Percentiles rank a stretch among this genome's conserved stretches.
Conservation (phyloP, 2,329 filamentous ascomycete genomes). For the Achaetomium macrosporum region DNA sequence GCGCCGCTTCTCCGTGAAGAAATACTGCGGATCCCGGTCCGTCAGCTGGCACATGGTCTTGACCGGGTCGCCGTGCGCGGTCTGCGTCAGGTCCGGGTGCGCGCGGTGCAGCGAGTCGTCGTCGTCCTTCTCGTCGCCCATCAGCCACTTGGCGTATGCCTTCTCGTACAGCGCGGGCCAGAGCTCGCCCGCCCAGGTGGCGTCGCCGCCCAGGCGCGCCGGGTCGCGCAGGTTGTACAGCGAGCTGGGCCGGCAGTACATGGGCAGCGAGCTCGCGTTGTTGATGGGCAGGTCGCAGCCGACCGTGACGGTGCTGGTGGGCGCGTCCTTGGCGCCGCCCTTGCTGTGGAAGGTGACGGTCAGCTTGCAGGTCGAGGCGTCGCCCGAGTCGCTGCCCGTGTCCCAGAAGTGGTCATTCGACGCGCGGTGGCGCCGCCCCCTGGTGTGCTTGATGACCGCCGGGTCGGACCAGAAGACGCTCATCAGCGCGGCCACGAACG, state of each 20-base stretch:
- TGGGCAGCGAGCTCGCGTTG: conserved; percentile 37
- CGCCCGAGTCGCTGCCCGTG: not conserved
- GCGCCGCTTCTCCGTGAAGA: conserved; percentile 1
- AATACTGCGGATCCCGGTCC: conserved; percentile 6
- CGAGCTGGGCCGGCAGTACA: conserved; percentile 39
- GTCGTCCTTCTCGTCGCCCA: conserved; percentile 15
- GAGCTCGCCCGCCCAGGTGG: conserved; percentile 31
- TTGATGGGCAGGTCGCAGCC: conserved; percentile 40
- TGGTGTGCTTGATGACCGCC: conserved; percentile 16
- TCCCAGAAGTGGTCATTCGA: not conserved
- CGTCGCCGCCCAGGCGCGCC: not conserved
- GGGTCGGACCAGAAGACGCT: conserved; percentile 41
- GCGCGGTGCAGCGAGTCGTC: conserved; percentile 12
- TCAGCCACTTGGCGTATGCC: conserved; percentile 42
- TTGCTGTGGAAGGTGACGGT: conserved; percentile 38
- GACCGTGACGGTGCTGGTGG: conserved; percentile 32
- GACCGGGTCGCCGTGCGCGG: conserved; percentile 37
- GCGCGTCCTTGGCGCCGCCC: conserved; percentile 34
- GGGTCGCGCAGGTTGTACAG: not conserved
- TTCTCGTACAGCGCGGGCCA: conserved; percentile 44
- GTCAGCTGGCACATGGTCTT: conserved; percentile 42
- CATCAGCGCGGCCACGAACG: conserved; percentile 41
- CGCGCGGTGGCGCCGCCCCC: no score
- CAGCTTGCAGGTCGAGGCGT: conserved; percentile 16
- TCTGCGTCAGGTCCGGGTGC: conserved; percentile 38